Evolutionary conservation across 345 rosid species (phyloP).

Genomic region (Murraya koenigii): DNA sequence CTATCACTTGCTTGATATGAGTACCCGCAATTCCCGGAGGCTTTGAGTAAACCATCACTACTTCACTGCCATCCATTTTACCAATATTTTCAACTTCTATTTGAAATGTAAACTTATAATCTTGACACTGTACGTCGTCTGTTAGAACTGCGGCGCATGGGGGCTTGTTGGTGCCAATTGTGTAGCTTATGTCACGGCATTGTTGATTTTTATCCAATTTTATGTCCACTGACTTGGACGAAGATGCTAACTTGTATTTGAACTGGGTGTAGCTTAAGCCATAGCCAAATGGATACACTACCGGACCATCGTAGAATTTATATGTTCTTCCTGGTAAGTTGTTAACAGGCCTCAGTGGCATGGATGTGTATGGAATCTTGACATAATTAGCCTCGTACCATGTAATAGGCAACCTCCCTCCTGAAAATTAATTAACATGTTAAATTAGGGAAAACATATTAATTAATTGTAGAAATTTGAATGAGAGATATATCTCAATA

Average conservation of each 20-base stretch:
- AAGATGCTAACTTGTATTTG: not conserved
- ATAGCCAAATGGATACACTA: constrained; percentile 47
- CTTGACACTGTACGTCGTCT: not conserved
- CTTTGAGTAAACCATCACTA: constrained; percentile 28
- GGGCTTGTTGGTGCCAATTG: not conserved
- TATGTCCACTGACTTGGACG: not conserved
- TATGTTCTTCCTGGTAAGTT: constrained; percentile 46
- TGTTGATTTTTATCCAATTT: constrained; percentile 19
- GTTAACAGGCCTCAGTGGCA: constrained; percentile 44
- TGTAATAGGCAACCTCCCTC: constrained; percentile 55
- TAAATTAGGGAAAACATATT: no score
- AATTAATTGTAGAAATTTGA: no score
- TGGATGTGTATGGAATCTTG: constrained; percentile 43
- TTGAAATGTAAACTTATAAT: not conserved
- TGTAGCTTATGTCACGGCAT: constrained; percentile 18
- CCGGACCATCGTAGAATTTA: constrained; percentile 49
- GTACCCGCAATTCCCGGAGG: constrained; percentile 31
- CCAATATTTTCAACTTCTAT: constrained; percentile 24
- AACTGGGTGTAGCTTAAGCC: constrained; percentile 53
- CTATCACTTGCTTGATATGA: constrained; percentile 31
- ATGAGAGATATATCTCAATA: not conserved
- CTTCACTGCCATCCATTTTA: constrained; percentile 27
- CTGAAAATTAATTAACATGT: constrained; percentile 17
- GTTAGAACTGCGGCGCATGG: constrained; percentile 17
- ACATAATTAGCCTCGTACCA: constrained; percentile 41